Evolutionary conservation across 176 grass and related monocot genomes (phyloP), one percentile per base, ranked within the genome.

Genomic region (Miscanthus lutarioriparius): DNA sequence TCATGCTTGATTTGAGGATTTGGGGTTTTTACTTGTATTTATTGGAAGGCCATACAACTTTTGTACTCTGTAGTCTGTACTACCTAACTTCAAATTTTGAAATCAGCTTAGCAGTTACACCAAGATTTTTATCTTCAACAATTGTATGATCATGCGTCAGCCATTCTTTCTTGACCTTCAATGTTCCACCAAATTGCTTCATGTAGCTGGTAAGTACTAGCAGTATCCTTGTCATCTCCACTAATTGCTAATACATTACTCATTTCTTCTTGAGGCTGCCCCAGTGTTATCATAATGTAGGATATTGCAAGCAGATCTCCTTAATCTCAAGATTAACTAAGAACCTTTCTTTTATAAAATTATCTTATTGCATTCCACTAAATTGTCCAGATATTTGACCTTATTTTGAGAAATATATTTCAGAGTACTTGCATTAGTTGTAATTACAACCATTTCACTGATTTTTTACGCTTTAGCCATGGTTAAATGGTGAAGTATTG

Each of bases 21-120:
- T 39, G 53, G 64, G 72, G 8, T 28, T 16, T 79, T 45, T 66
- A 66, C 44, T 67, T 90, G 79, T 83, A 83, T 78, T 90, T 78
- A 73, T 73, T 13, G 45, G 70, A 54, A 90, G 44, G 74, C 30
- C 20, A 28, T 27, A 65, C 35, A 67, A 66, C 65, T 64, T 79
- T 76, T 86, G 58, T 62, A 62, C 58, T 62, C 58, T 62, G 58
- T 67, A 54, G 44, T 63, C 37, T 90, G 69, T 79, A 79, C 75
- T 51, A 77, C 71, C 53, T 28, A 69, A 86, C 72, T 49, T 87
- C 32, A 41, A 80, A 49, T 85, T 85, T 80, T 89, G 82, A 83
- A 86, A 79, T 83, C 36, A 67, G 33, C 12, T 48, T 48, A 16
- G 59, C 78, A 76, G 23, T 67, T 79, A 54, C 43, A 78, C 66